These are phyloP conservation scores for Podospora fimiseda DNA, from an alignment of 495 filamentous ascomycete genomes.

Conservation along the genomic window DNA sequence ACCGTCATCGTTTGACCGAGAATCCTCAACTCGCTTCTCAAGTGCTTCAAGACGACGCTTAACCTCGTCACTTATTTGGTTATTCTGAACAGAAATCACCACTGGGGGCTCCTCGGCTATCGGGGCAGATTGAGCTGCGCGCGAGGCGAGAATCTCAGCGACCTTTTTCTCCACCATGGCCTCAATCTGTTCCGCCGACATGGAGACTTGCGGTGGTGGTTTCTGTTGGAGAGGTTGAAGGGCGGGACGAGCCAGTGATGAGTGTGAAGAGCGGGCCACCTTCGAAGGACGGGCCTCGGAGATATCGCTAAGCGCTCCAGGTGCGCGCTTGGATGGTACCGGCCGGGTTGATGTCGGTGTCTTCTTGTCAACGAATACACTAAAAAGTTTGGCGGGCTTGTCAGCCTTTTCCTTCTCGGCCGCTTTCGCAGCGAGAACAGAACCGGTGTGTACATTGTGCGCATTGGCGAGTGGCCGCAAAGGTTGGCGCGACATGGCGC, in stretches of 20 bases:
- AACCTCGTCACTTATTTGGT: slow-evolving; percentile 65
- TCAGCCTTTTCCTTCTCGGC: slow-evolving; percentile 50
- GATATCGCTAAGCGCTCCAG: slow-evolving; percentile 29
- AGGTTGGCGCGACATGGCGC: slow-evolving; percentile 60
- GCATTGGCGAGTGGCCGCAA: slow-evolving; percentile 63
- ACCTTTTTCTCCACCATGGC: slow-evolving; percentile 89
- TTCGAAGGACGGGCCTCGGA: slow-evolving; percentile 32
- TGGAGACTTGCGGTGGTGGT: slow-evolving; percentile 32
- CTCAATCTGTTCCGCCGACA: slow-evolving; percentile 77
- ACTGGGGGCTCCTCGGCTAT: background rate
- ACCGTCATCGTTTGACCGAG: slow-evolving; percentile 47
- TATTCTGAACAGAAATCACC: slow-evolving; percentile 11
- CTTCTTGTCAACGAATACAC: slow-evolving; percentile 72
- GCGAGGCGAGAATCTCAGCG: slow-evolving; percentile 74
- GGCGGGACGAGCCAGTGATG: slow-evolving; percentile 22
- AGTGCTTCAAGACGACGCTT: slow-evolving; percentile 75
- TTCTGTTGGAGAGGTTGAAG: slow-evolving; percentile 27
- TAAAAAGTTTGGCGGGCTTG: slow-evolving; percentile 77
- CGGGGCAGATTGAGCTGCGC: slow-evolving; percentile 34
- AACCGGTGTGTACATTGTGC: slow-evolving; percentile 51
- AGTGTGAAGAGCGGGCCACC: slow-evolving; percentile 32
- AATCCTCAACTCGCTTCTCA: slow-evolving; percentile 68
- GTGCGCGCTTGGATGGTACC: slow-evolving; percentile 38
- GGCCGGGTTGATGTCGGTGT: slow-evolving; percentile 32
- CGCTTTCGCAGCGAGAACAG: slow-evolving; percentile 30